Conservation (phyloP, 352 stramenopile genomes). For the Globisporangium spiculum region DNA sequence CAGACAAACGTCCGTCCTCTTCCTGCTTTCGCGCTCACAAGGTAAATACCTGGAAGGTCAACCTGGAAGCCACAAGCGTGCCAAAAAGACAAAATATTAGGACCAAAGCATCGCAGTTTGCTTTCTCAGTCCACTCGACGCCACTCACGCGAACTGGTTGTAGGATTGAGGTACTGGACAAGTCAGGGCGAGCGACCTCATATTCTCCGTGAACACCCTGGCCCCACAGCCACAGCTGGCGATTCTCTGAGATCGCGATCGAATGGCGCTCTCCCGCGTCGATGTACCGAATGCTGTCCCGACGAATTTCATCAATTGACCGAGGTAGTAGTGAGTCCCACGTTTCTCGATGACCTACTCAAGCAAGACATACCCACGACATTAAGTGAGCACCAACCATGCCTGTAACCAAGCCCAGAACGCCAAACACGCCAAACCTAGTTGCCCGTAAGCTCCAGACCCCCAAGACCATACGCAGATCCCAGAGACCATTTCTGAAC, state of each 20-base stretch:
- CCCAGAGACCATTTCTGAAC: slow-evolving; percentile 48
- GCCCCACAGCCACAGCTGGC: slow-evolving; percentile 73
- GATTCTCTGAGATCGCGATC: slow-evolving; percentile 57
- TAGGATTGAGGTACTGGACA: slow-evolving; percentile 48
- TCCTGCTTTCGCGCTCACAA: slow-evolving; percentile 56
- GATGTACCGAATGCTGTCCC: slow-evolving; percentile 54
- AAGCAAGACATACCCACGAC: background rate
- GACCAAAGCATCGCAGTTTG: background rate
- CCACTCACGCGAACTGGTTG: slow-evolving; percentile 44
- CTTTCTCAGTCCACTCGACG: background rate
- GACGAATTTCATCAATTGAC: slow-evolving; percentile 65
- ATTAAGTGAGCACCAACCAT: background rate
- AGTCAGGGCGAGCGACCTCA: slow-evolving; percentile 35
- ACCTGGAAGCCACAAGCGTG: slow-evolving; percentile 28
- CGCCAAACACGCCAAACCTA: slow-evolving; percentile 31
- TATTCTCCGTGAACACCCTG: slow-evolving; percentile 61
- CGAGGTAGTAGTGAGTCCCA: slow-evolving; percentile 61
- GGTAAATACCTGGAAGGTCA: slow-evolving; percentile 38
- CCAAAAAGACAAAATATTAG: background rate
- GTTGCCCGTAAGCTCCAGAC: slow-evolving; percentile 52
- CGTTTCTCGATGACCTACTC: slow-evolving; percentile 60
- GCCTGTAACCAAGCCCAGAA: too few species aligned
- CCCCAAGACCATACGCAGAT: slow-evolving; percentile 78
- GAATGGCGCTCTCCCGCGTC: slow-evolving; percentile 70
- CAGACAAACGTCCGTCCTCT: slow-evolving; percentile 73